Conservation (phyloP, 441 rosid species). For the Populus hybrid region DNA sequence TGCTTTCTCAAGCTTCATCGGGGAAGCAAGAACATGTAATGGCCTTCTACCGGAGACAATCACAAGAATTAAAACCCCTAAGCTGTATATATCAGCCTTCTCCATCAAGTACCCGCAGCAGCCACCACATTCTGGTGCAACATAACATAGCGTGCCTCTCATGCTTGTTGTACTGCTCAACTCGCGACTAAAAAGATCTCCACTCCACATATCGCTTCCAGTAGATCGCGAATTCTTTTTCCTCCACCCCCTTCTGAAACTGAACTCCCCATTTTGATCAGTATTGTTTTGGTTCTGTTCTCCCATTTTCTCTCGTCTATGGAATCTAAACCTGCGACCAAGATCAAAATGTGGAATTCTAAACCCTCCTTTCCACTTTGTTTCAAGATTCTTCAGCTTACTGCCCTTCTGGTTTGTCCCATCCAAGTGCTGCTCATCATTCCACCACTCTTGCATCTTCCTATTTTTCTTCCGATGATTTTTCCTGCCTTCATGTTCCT, state of each 20-base stretch:
- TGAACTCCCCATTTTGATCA: constrained; percentile 70
- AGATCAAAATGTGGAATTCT: constrained; percentile 54
- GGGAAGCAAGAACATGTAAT: constrained; percentile 83
- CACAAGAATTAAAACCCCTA: constrained; percentile 89
- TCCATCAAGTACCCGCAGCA: constrained; percentile 83
- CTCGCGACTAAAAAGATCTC: constrained; percentile 87
- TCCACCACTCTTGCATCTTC: constrained; percentile 98
- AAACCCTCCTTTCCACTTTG: constrained; percentile 59
- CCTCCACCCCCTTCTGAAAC: constrained; percentile 86
- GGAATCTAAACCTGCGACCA: constrained; percentile 37
- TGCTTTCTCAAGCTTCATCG: constrained; percentile 93
- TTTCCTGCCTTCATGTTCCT: constrained; percentile 34
- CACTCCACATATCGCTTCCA: constrained; percentile 94
- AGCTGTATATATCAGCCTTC: constrained; percentile 93
- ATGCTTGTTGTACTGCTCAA: constrained; percentile 98
- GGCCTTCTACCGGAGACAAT: constrained; percentile 93
- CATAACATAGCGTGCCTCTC: constrained; percentile 94
- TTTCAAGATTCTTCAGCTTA: constrained; percentile 42
- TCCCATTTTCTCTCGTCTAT: constrained; percentile 31
- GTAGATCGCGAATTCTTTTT: constrained; percentile 44
- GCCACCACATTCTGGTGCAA: constrained; percentile 88
- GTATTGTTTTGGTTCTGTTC: constrained; percentile 34
- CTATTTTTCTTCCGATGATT: constrained; percentile 45
- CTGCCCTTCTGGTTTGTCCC: constrained; percentile 45
- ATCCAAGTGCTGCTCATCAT: constrained; percentile 80